These are phyloP conservation scores for Testicularia cyperi DNA, from an alignment of 1,284 basidiomycete species.

Conservation along the genomic window DNA sequence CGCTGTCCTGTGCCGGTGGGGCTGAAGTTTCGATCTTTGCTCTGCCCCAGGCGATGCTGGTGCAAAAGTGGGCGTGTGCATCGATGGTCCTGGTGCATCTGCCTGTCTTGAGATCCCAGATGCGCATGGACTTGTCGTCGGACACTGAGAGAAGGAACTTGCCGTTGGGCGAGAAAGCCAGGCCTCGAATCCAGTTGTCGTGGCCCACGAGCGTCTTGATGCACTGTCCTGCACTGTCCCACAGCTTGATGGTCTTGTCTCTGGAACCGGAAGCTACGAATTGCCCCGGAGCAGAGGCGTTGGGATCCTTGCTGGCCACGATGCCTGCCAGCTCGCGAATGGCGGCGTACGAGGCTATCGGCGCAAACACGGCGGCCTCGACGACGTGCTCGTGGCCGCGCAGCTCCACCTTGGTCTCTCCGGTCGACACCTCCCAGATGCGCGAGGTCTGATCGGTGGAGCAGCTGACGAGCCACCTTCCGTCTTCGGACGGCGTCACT, in stretches of 20 bases:
- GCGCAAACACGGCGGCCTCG: conserved; percentile 80
- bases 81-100: conserved; percentile 80
- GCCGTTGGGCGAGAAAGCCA: conserved; percentile 63
- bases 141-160: conserved; percentile 82
- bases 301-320: conserved; percentile 60
- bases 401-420: conserved; percentile 77
- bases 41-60: conserved; percentile 55
- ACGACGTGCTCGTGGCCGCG: conserved; percentile 86
- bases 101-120: conserved; percentile 82
- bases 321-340: conserved; percentile 77
- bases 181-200: conserved; percentile 55
- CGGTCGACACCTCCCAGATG: conserved; percentile 75
- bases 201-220: conserved; percentile 66
- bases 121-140: conserved; percentile 84
- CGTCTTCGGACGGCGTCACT: conserved; percentile 73
- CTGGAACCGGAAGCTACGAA: conserved; percentile 80
- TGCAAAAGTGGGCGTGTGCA: conserved; percentile 80
- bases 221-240: conserved; percentile 78
- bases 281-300: conserved; percentile 62
- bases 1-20: conserved; percentile 35
- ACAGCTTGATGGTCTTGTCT: conserved; percentile 84
- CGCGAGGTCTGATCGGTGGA: conserved; percentile 85
- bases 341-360: conserved; percentile 71
- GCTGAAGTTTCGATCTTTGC: conserved; percentile 40
- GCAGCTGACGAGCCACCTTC: conserved; percentile 72